phyloP scores from a whole-genome alignment of 805 yeast genomes.

The Naumovozyma baii region DNA sequence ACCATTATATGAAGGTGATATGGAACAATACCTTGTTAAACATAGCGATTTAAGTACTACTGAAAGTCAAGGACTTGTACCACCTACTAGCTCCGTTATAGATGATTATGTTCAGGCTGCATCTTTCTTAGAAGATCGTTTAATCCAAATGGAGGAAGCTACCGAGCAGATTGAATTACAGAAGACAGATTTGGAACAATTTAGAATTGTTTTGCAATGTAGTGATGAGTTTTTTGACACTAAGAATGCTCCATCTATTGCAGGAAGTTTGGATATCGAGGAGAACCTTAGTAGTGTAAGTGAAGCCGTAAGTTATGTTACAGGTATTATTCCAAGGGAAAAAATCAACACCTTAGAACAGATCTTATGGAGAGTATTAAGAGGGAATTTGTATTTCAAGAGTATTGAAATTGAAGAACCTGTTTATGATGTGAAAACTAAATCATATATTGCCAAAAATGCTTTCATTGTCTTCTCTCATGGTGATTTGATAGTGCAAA shows the following conservation, averaged over 20 bases:
- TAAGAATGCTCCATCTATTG: constrained; percentile 8
- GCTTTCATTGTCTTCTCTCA: constrained; percentile 63
- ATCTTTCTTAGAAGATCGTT: constrained; percentile 60
- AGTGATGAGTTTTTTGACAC: constrained; percentile 40
- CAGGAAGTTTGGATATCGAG: constrained; percentile 12
- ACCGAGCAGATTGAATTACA: constrained; percentile 47
- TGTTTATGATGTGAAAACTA: constrained; percentile 46
- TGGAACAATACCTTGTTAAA: not conserved
- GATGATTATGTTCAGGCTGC: constrained; percentile 63
- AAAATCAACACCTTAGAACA: constrained; percentile 54
- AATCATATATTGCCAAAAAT: constrained; percentile 42
- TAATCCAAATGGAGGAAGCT: constrained; percentile 61
- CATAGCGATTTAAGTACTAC: constrained; percentile 24
- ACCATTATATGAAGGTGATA: constrained; percentile 20
- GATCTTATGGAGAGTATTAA: constrained; percentile 63
- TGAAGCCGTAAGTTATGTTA: constrained; percentile 38
- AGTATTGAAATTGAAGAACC: constrained; percentile 47
- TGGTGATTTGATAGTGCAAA: constrained; percentile 49
- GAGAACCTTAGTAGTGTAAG: constrained; percentile 20
- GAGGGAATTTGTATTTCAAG: constrained; percentile 62
- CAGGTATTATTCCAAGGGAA: constrained; percentile 57
- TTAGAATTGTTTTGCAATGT: constrained; percentile 43
- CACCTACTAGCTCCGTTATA: constrained; percentile 46
- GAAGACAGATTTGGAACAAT: constrained; percentile 53
- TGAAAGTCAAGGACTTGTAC: constrained; percentile 23